A percentile compares a stretch with the other conserved stretches of the same genome.
These are phyloP conservation scores for Nicotiana rustica DNA, from an alignment of 305 asterid species.

Conservation along the genomic window DNA sequence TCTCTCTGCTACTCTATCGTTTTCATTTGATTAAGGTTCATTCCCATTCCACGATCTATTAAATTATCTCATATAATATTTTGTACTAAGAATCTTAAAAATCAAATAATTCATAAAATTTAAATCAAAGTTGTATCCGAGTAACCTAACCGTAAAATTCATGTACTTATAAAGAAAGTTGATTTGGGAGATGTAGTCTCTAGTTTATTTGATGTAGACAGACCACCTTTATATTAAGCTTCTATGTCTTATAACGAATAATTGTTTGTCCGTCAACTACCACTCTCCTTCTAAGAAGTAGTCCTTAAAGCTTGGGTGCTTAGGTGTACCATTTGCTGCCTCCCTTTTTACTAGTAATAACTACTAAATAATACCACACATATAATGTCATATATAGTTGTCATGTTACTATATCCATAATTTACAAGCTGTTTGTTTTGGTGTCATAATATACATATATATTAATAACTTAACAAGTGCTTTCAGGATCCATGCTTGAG, in stretches of 20 bases:
- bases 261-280: conserved; percentile 22
- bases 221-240: not conserved
- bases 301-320: conserved; percentile 38
- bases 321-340: conserved; percentile 48
- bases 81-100: too few relatives aligned
- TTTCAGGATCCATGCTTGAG: not conserved
- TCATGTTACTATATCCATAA: conserved; percentile 8
- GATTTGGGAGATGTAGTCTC: not conserved
- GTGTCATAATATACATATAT: not conserved
- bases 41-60: too few relatives aligned
- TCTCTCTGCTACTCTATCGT: too few relatives aligned
- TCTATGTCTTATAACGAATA: not conserved
- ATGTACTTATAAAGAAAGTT: too few relatives aligned
- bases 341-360: conserved; percentile 22
- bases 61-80: too few relatives aligned
- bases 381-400: conserved; percentile 18
- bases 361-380: not conserved
- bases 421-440: conserved; percentile 19
- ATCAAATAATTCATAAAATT: too few relatives aligned
- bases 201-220: not conserved
- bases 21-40: too few relatives aligned
- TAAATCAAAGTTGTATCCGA: too few relatives aligned
- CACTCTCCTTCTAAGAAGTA: conserved; percentile 28
- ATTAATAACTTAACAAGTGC: not conserved
- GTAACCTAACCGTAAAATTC: too few relatives aligned